A percentile compares a stretch with the other conserved stretches of the same genome.
These are phyloP conservation scores for Aspergillus sp. DNA, from an alignment of 2,329 filamentous ascomycete species.

Conservation along the genomic window DNA sequence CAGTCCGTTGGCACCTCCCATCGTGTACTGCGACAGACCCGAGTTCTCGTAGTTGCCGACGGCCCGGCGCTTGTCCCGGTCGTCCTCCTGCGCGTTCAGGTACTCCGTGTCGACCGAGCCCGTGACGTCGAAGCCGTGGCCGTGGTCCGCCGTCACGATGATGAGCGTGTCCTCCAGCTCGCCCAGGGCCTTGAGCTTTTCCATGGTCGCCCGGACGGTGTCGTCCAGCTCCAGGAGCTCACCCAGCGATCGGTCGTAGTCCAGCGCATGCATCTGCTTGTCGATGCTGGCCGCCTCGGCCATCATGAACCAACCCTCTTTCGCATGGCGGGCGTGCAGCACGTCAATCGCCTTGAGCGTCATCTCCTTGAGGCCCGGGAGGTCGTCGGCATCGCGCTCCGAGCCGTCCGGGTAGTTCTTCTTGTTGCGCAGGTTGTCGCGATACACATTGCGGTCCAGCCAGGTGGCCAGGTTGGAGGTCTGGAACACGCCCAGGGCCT, in stretches of 20 bases:
- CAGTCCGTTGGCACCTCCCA: slow-evolving; percentile 56
- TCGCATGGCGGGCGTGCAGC: slow-evolving; percentile 62
- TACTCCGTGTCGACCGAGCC: slow-evolving; percentile 80
- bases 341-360: slow-evolving; percentile 82
- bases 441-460: slow-evolving; percentile 82
- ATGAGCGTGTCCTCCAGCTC: slow-evolving; percentile 74
- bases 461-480: slow-evolving; percentile 75
- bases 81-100: slow-evolving; percentile 61
- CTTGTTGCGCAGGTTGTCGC: slow-evolving; percentile 63
- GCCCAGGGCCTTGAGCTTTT: slow-evolving; percentile 64
- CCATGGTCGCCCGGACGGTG: slow-evolving; percentile 72
- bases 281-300: slow-evolving; percentile 81
- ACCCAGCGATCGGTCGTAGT: slow-evolving; percentile 81
- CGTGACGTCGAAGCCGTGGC: slow-evolving; percentile 85
- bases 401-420: slow-evolving; percentile 69
- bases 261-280: slow-evolving; percentile 84
- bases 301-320: slow-evolving; percentile 84
- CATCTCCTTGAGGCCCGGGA: slow-evolving; percentile 86
- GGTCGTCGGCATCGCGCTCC: slow-evolving; percentile 64
- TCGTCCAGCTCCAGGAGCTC: slow-evolving; percentile 85
- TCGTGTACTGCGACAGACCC: slow-evolving; percentile 72
- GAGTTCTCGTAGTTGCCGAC: slow-evolving; percentile 72
- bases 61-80: slow-evolving; percentile 72
- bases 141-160: slow-evolving; percentile 82
- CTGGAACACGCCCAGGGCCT: slow-evolving; percentile 75